A percentile compares a stretch with the other conserved stretches of the same genome.
phyloP scores from a whole-genome alignment of 2,329 filamentous ascomycete species.

The Thermothelomyces thermophilus region DNA sequence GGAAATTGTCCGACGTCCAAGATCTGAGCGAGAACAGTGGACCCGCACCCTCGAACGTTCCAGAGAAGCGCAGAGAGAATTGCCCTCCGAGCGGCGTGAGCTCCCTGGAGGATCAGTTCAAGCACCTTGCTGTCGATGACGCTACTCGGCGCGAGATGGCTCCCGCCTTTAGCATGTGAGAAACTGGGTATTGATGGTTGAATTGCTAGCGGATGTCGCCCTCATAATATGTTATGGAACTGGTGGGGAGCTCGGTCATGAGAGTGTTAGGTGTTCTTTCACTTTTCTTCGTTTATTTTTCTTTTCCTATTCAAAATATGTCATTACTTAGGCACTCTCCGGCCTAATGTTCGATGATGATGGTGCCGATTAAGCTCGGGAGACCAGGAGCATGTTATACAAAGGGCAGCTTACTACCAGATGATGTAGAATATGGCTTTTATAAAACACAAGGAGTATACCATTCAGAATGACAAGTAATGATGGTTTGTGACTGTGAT shows the following conservation, averaged over 20 bases:
- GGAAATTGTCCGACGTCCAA: constrained; percentile 27
- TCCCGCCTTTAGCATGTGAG: constrained; percentile 16
- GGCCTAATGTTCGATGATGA: constrained; percentile 9
- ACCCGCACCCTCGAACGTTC: constrained; percentile 16
- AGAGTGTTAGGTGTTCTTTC: constrained; percentile 9
- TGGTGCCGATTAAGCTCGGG: constrained; percentile 1
- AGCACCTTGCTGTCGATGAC: constrained; percentile 17
- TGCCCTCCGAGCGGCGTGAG: constrained; percentile 33
- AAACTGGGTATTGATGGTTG: background rate
- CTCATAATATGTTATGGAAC: background rate
- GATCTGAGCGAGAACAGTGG: constrained; percentile 24
- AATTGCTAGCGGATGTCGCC: background rate
- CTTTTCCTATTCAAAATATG: too few species aligned
- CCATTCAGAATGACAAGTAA: too few species aligned
- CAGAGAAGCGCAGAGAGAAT: constrained; percentile 41
- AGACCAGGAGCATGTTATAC: constrained; percentile 13
- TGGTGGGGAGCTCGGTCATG: background rate
- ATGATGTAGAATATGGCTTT: constrained; percentile 22
- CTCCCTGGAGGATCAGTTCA: constrained; percentile 28
- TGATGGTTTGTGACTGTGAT: too few species aligned
- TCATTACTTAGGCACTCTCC: constrained; percentile 11
- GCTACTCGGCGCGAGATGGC: constrained; percentile 14
- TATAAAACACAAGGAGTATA: constrained; percentile 16
- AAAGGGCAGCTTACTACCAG: constrained; percentile 22
- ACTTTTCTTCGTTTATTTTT: too few species aligned